Evolutionary conservation across 2,329 filamentous ascomycete genomes (phyloP).

Genomic region (Bipolaris gigantea): DNA sequence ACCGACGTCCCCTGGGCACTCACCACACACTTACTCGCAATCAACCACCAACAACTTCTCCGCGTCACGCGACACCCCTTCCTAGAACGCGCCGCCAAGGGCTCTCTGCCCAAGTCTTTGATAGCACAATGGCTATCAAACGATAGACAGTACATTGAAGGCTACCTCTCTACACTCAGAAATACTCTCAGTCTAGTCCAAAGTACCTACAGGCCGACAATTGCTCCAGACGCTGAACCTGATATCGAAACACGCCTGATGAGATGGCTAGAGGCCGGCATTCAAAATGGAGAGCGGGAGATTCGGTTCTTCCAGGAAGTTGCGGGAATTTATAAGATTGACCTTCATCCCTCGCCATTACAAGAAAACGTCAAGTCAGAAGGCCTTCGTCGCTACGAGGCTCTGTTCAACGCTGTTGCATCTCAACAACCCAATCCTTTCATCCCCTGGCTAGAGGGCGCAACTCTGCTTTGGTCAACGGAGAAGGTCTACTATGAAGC

Average conservation of each 20-base stretch:
- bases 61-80: slow-evolving; percentile 38
- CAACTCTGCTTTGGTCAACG: slow-evolving; percentile 38
- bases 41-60: slow-evolving; percentile 31
- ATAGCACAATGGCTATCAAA: slow-evolving; percentile 43
- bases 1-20: slow-evolving; percentile 31
- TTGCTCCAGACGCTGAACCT: slow-evolving; percentile 18
- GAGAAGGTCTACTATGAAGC: slow-evolving; percentile 43
- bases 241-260: slow-evolving; percentile 29
- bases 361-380: slow-evolving; percentile 24
- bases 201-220: slow-evolving; percentile 10
- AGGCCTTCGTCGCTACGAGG: slow-evolving; percentile 36
- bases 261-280: slow-evolving; percentile 36
- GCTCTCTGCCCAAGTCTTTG: slow-evolving; percentile 32
- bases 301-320: slow-evolving; percentile 38
- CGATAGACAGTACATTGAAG: slow-evolving; percentile 38
- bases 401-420: slow-evolving; percentile 24
- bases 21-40: slow-evolving; percentile 36
- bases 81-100: slow-evolving; percentile 34
- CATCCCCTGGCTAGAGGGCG: slow-evolving; percentile 41
- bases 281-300: slow-evolving; percentile 39
- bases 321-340: slow-evolving; percentile 31
- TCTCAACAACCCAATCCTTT: slow-evolving; percentile 14
- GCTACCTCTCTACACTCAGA: slow-evolving; percentile 34
- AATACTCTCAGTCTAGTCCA: slow-evolving; percentile 27
- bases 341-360: slow-evolving; percentile 19